Evolutionary conservation across 192 early-diverging fungal species (phyloP).

Genomic region (Coemansia sp.): DNA sequence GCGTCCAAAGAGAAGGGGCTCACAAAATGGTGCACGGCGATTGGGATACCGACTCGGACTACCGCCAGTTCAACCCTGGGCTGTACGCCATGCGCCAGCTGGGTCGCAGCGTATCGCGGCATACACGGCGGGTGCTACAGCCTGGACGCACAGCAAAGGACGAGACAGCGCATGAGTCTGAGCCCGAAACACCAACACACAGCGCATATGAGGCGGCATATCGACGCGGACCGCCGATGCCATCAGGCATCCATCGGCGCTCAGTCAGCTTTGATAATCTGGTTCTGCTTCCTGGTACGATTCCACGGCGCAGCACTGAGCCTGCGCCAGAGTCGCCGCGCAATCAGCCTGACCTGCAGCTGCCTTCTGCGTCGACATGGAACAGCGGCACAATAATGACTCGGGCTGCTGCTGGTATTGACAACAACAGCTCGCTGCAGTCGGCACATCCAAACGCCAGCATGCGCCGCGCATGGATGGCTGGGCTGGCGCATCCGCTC

Average conservation of each 20-base stretch:
- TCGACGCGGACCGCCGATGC: conserved; percentile 38
- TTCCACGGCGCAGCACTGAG: conserved; percentile 43
- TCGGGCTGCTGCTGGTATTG: conserved; percentile 1
- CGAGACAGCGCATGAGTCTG: conserved; percentile 13
- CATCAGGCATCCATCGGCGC: conserved; percentile 49
- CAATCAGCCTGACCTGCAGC: conserved; percentile 9
- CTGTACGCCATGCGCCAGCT: conserved; percentile 49
- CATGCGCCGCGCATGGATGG: conserved; percentile 35
- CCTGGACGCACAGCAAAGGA: conserved; percentile 3
- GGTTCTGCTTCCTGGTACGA: conserved; percentile 24
- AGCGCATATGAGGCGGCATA: background rate
- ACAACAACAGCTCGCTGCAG: conserved; percentile 1
- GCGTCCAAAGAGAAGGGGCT: background rate
- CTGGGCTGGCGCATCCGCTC: conserved; percentile 39
- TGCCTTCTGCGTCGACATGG: conserved; percentile 42
- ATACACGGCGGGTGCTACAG: conserved; percentile 26
- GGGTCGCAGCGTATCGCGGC: conserved; percentile 46
- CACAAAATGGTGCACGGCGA: conserved; percentile 29
- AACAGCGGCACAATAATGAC: conserved; percentile 35
- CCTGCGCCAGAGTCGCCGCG: conserved; percentile 11
- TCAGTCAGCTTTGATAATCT: conserved; percentile 53
- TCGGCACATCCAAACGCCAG: conserved; percentile 9
- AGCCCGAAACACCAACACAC: no score
- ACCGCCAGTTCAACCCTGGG: conserved; percentile 44
- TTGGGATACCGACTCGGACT: conserved; percentile 51